A percentile compares a stretch with the other conserved stretches of the same genome.
phyloP scores from a whole-genome alignment of 441 rosid species.

The Breynia disticha region DNA sequence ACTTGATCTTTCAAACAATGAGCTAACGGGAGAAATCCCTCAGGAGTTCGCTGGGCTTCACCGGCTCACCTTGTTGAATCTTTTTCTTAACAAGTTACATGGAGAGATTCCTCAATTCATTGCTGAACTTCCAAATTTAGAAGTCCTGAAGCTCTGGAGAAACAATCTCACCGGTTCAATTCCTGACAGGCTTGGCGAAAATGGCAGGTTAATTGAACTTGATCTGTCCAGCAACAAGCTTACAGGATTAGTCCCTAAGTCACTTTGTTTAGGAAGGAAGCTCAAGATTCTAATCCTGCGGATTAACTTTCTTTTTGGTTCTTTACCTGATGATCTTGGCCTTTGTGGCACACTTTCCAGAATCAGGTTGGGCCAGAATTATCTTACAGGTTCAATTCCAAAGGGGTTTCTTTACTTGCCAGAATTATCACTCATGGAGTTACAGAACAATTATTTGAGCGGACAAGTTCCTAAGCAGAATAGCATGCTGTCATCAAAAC shows the following conservation, averaged over 20 bases:
- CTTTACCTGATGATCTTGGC: constrained; percentile 68
- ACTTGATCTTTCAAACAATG: constrained; percentile 76
- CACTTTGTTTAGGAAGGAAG: constrained; percentile 53
- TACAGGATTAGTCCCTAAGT: constrained; percentile 63
- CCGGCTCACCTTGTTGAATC: constrained; percentile 43
- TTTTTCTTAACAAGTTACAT: constrained; percentile 59
- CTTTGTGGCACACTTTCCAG: constrained; percentile 46
- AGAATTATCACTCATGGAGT: constrained; percentile 52
- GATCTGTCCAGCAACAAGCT: constrained; percentile 84
- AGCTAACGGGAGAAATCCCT: constrained; percentile 63
- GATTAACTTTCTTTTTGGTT: constrained; percentile 70
- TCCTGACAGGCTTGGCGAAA: constrained; percentile 65
- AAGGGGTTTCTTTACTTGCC: constrained; percentile 63
- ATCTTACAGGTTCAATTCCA: constrained; percentile 60
- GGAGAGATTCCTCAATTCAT: constrained; percentile 68
- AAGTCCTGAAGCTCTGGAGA: constrained; percentile 60
- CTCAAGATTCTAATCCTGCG: constrained; percentile 54
- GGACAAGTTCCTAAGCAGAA: constrained; percentile 36
- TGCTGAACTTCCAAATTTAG: constrained; percentile 43
- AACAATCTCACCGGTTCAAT: constrained; percentile 73
- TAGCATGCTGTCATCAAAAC: constrained; percentile 22
- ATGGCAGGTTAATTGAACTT: constrained; percentile 48
- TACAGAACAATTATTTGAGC: constrained; percentile 56
- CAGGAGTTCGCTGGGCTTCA: constrained; percentile 42
- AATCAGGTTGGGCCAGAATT: constrained; percentile 69